phyloP scores from a whole-genome alignment of 2,329 filamentous ascomycete species.

The Pseudofabraea citricarpa region DNA sequence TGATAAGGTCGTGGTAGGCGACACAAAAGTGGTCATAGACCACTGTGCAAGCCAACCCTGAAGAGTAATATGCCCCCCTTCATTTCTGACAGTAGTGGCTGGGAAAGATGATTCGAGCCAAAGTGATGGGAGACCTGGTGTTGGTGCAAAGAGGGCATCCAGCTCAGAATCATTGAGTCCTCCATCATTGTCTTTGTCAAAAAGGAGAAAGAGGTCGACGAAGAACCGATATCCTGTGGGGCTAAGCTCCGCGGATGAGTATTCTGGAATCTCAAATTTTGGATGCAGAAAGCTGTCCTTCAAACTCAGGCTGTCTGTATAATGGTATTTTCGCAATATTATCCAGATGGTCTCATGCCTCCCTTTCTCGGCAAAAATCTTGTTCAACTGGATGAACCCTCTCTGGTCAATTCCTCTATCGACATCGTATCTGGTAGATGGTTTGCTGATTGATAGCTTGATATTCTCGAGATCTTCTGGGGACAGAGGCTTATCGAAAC shows the following conservation, averaged over 20 bases:
- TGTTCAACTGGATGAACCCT: constrained; percentile 88
- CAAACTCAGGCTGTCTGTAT: constrained; percentile 89
- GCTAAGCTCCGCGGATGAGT: constrained; percentile 87
- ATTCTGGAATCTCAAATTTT: constrained; percentile 89
- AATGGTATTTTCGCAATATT: constrained; percentile 89
- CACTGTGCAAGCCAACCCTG: constrained; percentile 98
- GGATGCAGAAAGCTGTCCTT: constrained; percentile 89
- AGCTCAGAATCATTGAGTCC: constrained; percentile 85
- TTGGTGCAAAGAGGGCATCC: constrained; percentile 83
- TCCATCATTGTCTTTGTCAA: constrained; percentile 96
- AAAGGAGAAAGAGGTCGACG: constrained; percentile 89
- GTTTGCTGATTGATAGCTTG: constrained; percentile 76
- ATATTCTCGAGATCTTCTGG: constrained; percentile 83
- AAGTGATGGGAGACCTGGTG: constrained; percentile 78
- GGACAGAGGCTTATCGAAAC: constrained; percentile 83
- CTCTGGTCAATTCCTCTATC: constrained; percentile 72
- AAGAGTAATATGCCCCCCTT: constrained; percentile 89
- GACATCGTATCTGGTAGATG: constrained; percentile 55
- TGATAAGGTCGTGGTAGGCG: constrained; percentile 89
- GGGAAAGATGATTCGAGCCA: constrained; percentile 91
- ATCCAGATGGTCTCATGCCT: constrained; percentile 98
- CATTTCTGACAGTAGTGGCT: constrained; percentile 89
- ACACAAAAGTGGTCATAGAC: constrained; percentile 99
- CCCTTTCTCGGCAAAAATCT: constrained; percentile 94
- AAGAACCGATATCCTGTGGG: constrained; percentile 96